Conservation (phyloP, 768 basidiomycete genomes). For the Amanita molliuscula region DNA sequence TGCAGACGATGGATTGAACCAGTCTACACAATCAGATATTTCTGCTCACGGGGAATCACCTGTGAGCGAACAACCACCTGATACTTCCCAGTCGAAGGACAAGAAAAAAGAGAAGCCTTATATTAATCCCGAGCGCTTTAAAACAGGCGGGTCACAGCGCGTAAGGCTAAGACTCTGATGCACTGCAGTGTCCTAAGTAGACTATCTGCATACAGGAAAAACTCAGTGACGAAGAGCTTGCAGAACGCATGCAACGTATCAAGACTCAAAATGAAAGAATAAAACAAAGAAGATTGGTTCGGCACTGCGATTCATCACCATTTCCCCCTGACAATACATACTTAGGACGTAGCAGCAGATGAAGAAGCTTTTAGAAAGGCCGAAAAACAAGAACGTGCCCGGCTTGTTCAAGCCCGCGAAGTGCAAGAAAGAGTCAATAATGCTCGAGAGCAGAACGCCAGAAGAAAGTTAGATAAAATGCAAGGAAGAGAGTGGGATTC, state of each 20-base stretch:
- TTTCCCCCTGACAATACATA: conserved; percentile 2
- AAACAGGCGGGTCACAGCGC: conserved; percentile 67
- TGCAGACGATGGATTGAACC: conserved; percentile 2
- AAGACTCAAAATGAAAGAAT: conserved; percentile 69
- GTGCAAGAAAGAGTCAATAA: conserved; percentile 61
- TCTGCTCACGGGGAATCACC: not conserved
- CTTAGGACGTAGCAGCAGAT: conserved; percentile 66
- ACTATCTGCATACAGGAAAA: conserved; percentile 41
- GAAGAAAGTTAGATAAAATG: conserved; percentile 73
- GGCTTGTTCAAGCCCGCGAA: conserved; percentile 46
- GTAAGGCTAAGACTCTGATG: conserved; percentile 26
- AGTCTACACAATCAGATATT: not conserved
- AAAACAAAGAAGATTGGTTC: conserved; percentile 54
- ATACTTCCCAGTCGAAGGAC: conserved; percentile 21
- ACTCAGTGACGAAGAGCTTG: conserved; percentile 54
- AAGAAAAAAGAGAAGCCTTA: conserved; percentile 55
- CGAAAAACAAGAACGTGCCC: conserved; percentile 53
- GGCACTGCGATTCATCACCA: conserved; percentile 10
- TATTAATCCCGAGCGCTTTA: conserved; percentile 76
- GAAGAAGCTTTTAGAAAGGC: conserved; percentile 69
- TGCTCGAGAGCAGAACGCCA: conserved; percentile 69
- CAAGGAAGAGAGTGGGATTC: conserved; percentile 80
- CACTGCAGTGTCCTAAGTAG: not conserved
- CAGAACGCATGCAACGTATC: conserved; percentile 60
- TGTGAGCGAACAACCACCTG: conserved; percentile 12